These are phyloP conservation scores for Puccinia polysora DNA, from an alignment of 1,284 basidiomycete species.

Conservation along the genomic window DNA sequence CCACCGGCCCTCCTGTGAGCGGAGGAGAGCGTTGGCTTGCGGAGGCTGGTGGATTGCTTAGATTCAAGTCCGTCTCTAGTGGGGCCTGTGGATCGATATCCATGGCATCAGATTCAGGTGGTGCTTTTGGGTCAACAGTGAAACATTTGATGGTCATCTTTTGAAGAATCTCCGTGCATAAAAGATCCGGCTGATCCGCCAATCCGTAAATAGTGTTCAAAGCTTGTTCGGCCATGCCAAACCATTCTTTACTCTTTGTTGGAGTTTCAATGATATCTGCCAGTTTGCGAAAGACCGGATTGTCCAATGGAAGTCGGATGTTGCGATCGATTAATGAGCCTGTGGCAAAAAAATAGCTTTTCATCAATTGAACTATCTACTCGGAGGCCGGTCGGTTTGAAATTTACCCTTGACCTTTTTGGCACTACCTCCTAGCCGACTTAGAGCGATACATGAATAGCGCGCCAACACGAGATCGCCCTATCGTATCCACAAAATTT, in stretches of 20 bases:
- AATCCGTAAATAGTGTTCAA: conserved; percentile 93
- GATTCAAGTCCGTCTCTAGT: neutral
- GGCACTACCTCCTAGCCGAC: conserved; percentile 83
- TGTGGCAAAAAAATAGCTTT: neutral
- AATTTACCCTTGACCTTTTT: conserved; percentile 82
- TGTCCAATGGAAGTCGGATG: conserved; percentile 80
- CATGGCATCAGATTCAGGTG: neutral
- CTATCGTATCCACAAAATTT: neutral
- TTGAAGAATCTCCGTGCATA: conserved; percentile 78
- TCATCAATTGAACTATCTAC: neutral
- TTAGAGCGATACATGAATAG: conserved; percentile 88
- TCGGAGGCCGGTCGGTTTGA: neutral
- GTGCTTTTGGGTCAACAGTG: conserved; percentile 49
- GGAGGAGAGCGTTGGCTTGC: neutral
- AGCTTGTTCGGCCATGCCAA: conserved; percentile 89
- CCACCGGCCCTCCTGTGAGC: neutral
- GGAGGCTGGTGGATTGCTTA: neutral
- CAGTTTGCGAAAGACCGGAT: conserved; percentile 75
- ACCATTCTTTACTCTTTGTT: conserved; percentile 79
- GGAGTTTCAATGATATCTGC: conserved; percentile 72
- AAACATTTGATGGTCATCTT: conserved; percentile 73
- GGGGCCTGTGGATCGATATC: neutral
- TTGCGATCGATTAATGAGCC: conserved; percentile 80
- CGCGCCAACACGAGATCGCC: conserved; percentile 79
- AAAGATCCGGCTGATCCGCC: conserved; percentile 82